Evolutionary conservation across 2,329 filamentous ascomycete species (phyloP).

Genomic region (Fusarium lateritium): DNA sequence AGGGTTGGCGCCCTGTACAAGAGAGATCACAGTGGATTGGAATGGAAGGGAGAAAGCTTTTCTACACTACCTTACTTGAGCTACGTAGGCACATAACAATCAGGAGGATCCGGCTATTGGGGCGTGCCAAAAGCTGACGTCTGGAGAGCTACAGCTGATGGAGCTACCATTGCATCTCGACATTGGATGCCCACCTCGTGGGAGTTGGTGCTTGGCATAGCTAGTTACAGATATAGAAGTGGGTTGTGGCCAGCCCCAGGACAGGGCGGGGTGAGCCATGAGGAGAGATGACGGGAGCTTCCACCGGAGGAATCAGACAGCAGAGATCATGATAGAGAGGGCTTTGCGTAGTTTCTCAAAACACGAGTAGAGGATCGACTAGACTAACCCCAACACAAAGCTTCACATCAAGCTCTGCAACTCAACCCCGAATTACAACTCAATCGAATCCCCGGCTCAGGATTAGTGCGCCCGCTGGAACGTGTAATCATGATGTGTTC

Average conservation of each 20-base stretch:
- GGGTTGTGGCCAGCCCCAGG: conserved; percentile 1
- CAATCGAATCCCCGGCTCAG: conserved; percentile 20
- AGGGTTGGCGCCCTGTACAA: conserved; percentile 22
- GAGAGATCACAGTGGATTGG: conserved; percentile 21
- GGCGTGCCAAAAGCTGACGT: conserved; percentile 18
- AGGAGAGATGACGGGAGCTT: conserved; percentile 13
- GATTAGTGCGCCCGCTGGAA: conserved; percentile 28
- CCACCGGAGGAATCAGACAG: neutral
- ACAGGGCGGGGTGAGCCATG: conserved; percentile 14
- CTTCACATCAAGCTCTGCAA: conserved; percentile 1
- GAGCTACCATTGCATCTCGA: conserved; percentile 2
- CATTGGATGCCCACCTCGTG: conserved; percentile 13
- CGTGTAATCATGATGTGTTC: conserved; percentile 13
- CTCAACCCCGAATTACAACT: neutral
- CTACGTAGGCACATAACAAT: neutral
- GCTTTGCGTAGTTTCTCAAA: conserved; percentile 1
- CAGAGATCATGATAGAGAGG: neutral
- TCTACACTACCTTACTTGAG: neutral
- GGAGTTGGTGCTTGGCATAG: conserved; percentile 1
- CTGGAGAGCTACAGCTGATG: conserved; percentile 9
- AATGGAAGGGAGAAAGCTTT: conserved; percentile 36
- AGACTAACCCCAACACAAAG: conserved; percentile 17
- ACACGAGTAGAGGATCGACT: conserved; percentile 26
- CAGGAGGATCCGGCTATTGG: conserved; percentile 8
- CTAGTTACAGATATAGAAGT: conserved; percentile 10